Percentiles rank a stretch among this genome's conserved stretches.
phyloP scores from a whole-genome alignment of 2,329 filamentous ascomycete genomes.

The Scedosporium apiospermum region DNA sequence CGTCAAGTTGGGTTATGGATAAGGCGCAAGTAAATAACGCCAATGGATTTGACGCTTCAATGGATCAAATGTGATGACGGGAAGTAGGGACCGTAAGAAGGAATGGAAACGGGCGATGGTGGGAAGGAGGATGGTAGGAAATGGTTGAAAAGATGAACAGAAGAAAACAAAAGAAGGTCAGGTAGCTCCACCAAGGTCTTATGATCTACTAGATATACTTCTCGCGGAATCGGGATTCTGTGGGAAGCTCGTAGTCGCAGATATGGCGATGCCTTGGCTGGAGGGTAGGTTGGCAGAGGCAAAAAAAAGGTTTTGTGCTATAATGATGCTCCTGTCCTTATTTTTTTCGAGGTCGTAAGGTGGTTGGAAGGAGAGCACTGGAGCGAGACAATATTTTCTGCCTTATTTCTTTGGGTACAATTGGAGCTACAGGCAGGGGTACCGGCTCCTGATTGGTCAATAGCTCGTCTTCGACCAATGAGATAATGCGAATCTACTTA shows the following conservation, averaged over 20 bases:
- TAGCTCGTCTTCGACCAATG: neutral
- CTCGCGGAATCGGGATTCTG: neutral
- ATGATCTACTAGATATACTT: neutral
- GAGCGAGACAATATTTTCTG: conserved; percentile 4
- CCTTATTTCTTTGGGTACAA: conserved; percentile 4
- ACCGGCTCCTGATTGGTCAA: conserved; percentile 1
- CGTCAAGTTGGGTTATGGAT: no score
- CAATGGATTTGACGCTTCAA: neutral
- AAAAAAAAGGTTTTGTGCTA: neutral
- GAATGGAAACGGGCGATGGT: neutral
- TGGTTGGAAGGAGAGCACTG: neutral
- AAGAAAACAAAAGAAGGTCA: neutral
- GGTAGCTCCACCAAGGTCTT: conserved; percentile 1
- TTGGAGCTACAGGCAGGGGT: neutral
- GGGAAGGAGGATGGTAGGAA: neutral
- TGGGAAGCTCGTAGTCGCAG: neutral
- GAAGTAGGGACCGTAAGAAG: neutral
- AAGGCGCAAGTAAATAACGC: no score
- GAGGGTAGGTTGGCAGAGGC: conserved; percentile 1
- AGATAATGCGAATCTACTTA: neutral
- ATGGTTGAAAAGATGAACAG: neutral
- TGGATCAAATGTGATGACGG: neutral
- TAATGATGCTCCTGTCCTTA: conserved; percentile 1
- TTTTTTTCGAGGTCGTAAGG: conserved; percentile 1
- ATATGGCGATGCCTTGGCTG: conserved; percentile 1